Evolutionary conservation across 2,329 filamentous ascomycete species (phyloP).

Genomic region (Colletotrichum sp.): DNA sequence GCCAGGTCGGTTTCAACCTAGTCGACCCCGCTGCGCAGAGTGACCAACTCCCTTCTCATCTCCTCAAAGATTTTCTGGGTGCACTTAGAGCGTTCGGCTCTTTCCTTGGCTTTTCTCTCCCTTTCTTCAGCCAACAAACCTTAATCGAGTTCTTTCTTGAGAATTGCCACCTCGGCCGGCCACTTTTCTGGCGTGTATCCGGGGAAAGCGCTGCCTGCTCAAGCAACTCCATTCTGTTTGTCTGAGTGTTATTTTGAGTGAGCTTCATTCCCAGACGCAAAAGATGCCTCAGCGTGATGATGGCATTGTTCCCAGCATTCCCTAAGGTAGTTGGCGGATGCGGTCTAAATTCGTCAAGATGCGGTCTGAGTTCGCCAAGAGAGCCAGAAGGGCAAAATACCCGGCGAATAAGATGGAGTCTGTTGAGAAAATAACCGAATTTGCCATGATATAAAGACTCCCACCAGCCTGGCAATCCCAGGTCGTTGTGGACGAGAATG

Average conservation of each 20-base stretch:
- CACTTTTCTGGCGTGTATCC: neutral
- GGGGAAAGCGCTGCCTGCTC: neutral
- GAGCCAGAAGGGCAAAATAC: rapidly evolving
- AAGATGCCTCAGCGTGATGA: neutral
- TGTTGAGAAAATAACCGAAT: neutral
- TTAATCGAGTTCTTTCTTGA: neutral
- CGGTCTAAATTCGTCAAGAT: neutral
- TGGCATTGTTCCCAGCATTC: neutral
- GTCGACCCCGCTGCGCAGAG: neutral
- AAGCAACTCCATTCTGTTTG: neutral
- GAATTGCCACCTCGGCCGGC: neutral
- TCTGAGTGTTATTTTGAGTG: neutral
- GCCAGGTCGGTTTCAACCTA: neutral
- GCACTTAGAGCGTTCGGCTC: neutral
- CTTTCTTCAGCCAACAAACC: neutral
- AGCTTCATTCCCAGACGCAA: neutral
- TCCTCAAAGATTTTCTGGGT: rapidly evolving
- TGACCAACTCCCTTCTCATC: neutral
- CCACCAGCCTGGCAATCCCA: neutral
- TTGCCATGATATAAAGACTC: rapidly evolving
- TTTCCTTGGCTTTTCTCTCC: neutral
- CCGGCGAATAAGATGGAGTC: neutral
- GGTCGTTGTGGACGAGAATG: neutral
- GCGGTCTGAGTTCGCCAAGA: neutral
- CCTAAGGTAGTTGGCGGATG: neutral